Base-by-base conservation (phyloP, 129 eudicot genomes). In the Escallonia herrerae region DNA sequence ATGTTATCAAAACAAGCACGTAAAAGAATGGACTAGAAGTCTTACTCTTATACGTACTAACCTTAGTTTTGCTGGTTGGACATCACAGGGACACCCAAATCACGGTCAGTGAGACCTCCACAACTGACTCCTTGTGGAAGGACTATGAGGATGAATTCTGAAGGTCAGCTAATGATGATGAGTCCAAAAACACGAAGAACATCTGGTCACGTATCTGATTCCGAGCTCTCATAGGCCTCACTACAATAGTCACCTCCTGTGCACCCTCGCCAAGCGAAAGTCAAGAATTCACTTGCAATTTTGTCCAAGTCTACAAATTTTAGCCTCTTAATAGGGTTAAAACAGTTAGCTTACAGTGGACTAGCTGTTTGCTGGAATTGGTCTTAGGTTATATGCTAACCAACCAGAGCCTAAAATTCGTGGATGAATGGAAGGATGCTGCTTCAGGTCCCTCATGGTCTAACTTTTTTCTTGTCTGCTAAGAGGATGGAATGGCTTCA, bases 181-280 rank as follows among this genome's bases (percentile, higher is more conserved):
- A 81, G 79, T 51, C 70, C 83, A 38, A 76, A 56, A 63, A 40
- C 54, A 9, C 60, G 78, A 44, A 69, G 93, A 72, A 50, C 54
- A 65, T 79, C 85, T 0, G 87, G 87, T 3, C 93, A 85, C 59
- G 77, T 60, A 48, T 85, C 87, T n/a, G 93, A 85, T 79, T 85
- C 87, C 5, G 91, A 85, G 60, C 68, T 80, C 62, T 43, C 77
- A 8, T 84, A 80, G 64, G 69, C 61, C 65, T 39, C 67, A 33
- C 44, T 43, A 40, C 12, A 6, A 15, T 37, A 42, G 33, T 22
- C 33, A 22, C 8, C 12, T 48, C 7, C 52, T 48, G 8, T 48
- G 0, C 52, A 48, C 8, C 11, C 4, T 48, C 52, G 9, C 8
- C 12, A 6, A 48, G 11, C 11, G 13, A 22, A 22, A n/a, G 8